Percentiles rank a stretch among this genome's conserved stretches.
These are phyloP conservation scores for Geoglossum glabrum DNA, from an alignment of 495 filamentous ascomycete genomes.

Conservation along the genomic window DNA sequence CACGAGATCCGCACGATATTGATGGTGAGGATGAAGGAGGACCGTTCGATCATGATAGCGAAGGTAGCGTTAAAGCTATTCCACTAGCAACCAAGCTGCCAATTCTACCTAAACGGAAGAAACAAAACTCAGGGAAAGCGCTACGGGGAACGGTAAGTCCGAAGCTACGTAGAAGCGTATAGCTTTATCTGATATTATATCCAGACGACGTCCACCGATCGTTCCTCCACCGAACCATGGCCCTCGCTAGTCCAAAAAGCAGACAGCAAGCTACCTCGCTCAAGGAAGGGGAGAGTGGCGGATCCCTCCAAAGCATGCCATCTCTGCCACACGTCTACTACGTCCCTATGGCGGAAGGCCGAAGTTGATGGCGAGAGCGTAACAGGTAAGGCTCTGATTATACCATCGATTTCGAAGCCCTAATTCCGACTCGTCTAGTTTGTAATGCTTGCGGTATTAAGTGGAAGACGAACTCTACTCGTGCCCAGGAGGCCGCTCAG, in stretches of 20 bases:
- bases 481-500: background rate
- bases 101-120: background rate
- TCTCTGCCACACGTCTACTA: conserved; percentile 5
- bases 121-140: background rate
- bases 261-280: background rate
- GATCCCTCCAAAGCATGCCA: conserved; percentile 3
- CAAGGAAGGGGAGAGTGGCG: background rate
- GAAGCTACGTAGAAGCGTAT: background rate
- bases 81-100: background rate
- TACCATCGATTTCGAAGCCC: background rate
- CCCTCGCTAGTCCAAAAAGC: background rate
- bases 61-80: background rate
- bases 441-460: conserved; percentile 6
- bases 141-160: background rate
- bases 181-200: background rate
- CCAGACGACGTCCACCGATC: background rate
- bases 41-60: background rate
- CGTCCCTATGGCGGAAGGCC: conserved; percentile 4
- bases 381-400: background rate
- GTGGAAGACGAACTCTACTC: conserved; percentile 5
- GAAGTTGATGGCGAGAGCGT: conserved; percentile 3
- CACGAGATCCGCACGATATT: conserved; percentile 19
- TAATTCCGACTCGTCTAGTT: background rate
- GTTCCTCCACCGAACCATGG: conserved; percentile 2
- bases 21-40: conserved; percentile 10